Evolutionary conservation across 1,284 basidiomycete genomes (phyloP), one percentile per base, ranked within the genome.

Genomic region (Gymnopus androsaceus): DNA sequence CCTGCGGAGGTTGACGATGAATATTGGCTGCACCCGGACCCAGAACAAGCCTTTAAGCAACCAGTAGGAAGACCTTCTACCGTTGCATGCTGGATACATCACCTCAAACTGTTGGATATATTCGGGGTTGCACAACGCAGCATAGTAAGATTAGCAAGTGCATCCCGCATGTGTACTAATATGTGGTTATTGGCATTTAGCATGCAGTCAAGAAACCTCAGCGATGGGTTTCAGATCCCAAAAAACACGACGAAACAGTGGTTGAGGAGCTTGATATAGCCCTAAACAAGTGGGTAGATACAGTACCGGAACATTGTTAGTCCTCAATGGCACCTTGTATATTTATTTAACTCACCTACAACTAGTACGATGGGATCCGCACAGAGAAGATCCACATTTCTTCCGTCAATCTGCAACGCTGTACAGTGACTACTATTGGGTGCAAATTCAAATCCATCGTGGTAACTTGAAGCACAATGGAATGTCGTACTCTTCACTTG

Each of bases 371-470:
- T 83, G 81, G 81, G 76, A 81, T 60, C 76, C 77, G 0, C 70
- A 74, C 19, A 67, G 72, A 14, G 60, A 69, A 25, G 70, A 77
- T 57, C 44, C 54, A 4, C 59, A 64, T 4, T 71, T 76, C 40
- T 80, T 82, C 64, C 70, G 74, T 45, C 79, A 81, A 65, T 78
- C 77, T 4, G 76, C 75, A 0, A 62, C 70, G 4, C 69, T 83
- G 1, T 77, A 80, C 61, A 66, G 71, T n/a, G n/a, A n/a, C n/a
- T n/a, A n/a, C n/a, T n/a, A n/a, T n/a, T n/a, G n/a, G n/a, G n/a
- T n/a, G n/a, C n/a, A 68, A 70, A n/a, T 82, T 79, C 64, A 79
- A 82, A 62, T 72, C 78, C 25, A 59, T 49, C 65, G 11, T 50
- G 41, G n/a, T n/a, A n/a, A n/a, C n/a, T n/a, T 42, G 6, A 42